Conservation (phyloP, 2,329 filamentous ascomycete genomes). For the Harringtonia aguacate region DNA sequence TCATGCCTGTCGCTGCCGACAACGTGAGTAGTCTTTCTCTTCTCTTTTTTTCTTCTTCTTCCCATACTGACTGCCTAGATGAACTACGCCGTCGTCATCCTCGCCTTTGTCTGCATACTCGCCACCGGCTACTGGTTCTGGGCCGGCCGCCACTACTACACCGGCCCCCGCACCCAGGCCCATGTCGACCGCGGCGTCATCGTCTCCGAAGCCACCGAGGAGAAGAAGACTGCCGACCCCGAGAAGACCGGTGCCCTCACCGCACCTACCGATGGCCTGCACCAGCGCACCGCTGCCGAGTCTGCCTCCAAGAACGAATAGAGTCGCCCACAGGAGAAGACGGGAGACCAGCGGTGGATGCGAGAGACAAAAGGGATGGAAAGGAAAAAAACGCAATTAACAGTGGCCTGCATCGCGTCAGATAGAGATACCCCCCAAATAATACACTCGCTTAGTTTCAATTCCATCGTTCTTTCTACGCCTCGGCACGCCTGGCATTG, state of each 20-base stretch:
- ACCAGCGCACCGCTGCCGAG: slow-evolving; percentile 8
- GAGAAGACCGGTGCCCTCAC: slow-evolving; percentile 6
- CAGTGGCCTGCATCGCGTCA: no score
- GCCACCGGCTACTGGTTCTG: slow-evolving; percentile 34
- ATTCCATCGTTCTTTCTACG: no score
- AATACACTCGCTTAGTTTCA: no score
- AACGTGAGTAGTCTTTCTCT: slow-evolving; percentile 23
- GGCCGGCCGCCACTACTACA: slow-evolving; percentile 34
- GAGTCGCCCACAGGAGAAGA: no score
- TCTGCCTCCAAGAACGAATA: no score
- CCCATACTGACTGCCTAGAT: slow-evolving; percentile 23
- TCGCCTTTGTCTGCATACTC: slow-evolving; percentile 32
- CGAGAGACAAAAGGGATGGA: no score
- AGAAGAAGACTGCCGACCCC: neutral
- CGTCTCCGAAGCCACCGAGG: slow-evolving; percentile 10
- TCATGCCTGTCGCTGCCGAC: slow-evolving; percentile 30
- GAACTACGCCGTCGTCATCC: slow-evolving; percentile 44
- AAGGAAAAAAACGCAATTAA: no score
- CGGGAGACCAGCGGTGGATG: no score
- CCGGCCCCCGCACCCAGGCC: slow-evolving; percentile 27
- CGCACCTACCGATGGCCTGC: slow-evolving; percentile 8
- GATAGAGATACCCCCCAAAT: no score
- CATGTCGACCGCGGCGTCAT: slow-evolving; percentile 16
- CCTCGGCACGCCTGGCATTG: no score
- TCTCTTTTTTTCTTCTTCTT: neutral